Evolutionary conservation across 169 alveolate species (phyloP).

Genomic region (Plasmodium sp.): DNA sequence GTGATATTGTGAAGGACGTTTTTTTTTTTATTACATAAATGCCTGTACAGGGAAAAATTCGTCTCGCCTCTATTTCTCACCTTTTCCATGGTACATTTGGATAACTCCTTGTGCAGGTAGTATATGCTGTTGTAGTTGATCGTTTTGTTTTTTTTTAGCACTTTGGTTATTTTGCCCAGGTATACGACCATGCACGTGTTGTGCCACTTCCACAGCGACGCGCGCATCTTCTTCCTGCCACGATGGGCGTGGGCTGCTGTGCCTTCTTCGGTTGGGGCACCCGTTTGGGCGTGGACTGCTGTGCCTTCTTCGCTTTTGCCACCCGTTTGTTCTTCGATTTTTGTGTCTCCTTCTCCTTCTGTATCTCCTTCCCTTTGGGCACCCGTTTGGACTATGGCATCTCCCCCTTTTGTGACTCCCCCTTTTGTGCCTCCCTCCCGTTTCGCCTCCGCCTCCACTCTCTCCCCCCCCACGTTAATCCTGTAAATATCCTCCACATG

Average conservation of each 20-base stretch:
- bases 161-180: slow-evolving; percentile 33
- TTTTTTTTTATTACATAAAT: background rate
- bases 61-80: background rate
- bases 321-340: background rate
- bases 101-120: slow-evolving; percentile 21
- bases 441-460: background rate
- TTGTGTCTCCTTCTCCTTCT: background rate
- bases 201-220: slow-evolving; percentile 48
- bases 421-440: background rate
- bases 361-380: background rate
- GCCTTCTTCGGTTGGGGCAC: background rate
- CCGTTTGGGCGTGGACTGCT: background rate
- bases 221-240: background rate
- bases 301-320: background rate
- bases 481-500: background rate
- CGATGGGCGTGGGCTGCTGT: background rate
- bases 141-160: slow-evolving; percentile 5
- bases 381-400: no score
- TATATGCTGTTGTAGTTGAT: slow-evolving; percentile 14
- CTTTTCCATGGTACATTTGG: background rate
- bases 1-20: background rate
- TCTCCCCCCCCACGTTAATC: background rate
- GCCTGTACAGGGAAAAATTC: slow-evolving; percentile 17
- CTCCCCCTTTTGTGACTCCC: background rate
- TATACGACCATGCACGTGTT: slow-evolving; percentile 62